A percentile compares a stretch with the other conserved stretches of the same genome.
These are phyloP conservation scores for Dittrichia graveolens DNA, from an alignment of 129 eudicot species.

Conservation along the genomic window DNA sequence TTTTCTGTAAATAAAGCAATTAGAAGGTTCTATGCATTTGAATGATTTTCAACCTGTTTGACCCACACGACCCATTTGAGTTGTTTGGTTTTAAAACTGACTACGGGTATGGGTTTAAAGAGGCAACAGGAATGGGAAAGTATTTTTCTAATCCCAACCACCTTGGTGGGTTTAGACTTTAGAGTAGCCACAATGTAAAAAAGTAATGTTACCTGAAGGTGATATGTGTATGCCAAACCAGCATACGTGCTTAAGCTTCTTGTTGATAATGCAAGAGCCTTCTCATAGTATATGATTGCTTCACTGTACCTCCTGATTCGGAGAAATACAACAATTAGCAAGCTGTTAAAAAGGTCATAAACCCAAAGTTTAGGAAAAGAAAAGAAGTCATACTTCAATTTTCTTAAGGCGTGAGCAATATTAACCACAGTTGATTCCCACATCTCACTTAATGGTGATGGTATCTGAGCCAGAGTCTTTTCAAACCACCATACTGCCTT, in stretches of 20 bases:
- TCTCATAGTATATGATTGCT: constrained; percentile 83
- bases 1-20: not conserved
- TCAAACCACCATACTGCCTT: constrained; percentile 91
- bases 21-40: not conserved
- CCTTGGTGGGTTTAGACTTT: too few species aligned
- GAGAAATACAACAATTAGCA: not conserved
- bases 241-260: constrained; percentile 89
- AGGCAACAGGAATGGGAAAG: too few species aligned
- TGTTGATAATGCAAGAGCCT: constrained; percentile 88
- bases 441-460: constrained; percentile 75
- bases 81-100: not conserved
- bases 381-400: constrained; percentile 56
- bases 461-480: constrained; percentile 74
- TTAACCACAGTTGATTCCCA: constrained; percentile 97
- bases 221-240: constrained; percentile 95
- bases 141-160: too few species aligned
- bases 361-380: not conserved
- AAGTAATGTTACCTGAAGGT: constrained; percentile 62
- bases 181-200: not conserved
- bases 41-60: not conserved
- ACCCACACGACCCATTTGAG: not conserved
- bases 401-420: constrained; percentile 89
- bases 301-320: constrained; percentile 72
- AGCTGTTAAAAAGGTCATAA: not conserved
- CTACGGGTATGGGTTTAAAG: too few species aligned